Conservation (phyloP, 2,329 filamentous ascomycete genomes). For the Samsoniella hepiali region DNA sequence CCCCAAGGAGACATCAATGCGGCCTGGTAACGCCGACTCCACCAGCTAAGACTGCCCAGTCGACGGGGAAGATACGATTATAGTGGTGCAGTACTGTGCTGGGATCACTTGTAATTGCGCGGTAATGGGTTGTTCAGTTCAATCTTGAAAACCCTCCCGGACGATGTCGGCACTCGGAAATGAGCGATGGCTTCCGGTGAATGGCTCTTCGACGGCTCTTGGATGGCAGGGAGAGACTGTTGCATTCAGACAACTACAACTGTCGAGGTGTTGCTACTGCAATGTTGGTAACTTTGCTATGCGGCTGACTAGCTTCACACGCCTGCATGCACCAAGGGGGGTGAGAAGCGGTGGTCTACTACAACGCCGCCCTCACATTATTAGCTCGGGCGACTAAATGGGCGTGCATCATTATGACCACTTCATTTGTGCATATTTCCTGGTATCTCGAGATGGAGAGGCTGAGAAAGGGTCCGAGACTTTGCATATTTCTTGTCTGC, state of each 20-base stretch:
- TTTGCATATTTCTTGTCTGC: not conserved
- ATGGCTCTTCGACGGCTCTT: too few species aligned
- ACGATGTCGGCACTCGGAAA: not conserved
- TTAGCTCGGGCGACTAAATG: not conserved
- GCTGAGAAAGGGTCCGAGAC: not conserved
- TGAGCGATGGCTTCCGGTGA: not conserved
- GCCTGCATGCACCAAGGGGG: not conserved
- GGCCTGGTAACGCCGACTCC: not conserved
- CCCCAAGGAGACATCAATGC: not conserved
- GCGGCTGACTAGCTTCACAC: slow-evolving; percentile 1
- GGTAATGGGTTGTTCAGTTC: not conserved
- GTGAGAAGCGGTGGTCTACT: not conserved
- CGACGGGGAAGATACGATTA: not conserved
- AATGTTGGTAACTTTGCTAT: not conserved
- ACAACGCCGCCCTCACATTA: not conserved
- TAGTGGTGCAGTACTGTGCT: not conserved
- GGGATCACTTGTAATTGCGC: not conserved
- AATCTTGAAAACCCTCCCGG: not conserved
- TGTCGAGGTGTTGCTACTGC: not conserved
- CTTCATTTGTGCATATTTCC: not conserved
- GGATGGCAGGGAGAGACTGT: not conserved
- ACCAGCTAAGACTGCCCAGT: not conserved
- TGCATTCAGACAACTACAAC: not conserved
- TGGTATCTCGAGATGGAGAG: not conserved
- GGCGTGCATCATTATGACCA: not conserved